Percentiles rank a stretch among this genome's conserved stretches.
phyloP scores from a whole-genome alignment of 257 asterid species.

The Gentiana straminea region DNA sequence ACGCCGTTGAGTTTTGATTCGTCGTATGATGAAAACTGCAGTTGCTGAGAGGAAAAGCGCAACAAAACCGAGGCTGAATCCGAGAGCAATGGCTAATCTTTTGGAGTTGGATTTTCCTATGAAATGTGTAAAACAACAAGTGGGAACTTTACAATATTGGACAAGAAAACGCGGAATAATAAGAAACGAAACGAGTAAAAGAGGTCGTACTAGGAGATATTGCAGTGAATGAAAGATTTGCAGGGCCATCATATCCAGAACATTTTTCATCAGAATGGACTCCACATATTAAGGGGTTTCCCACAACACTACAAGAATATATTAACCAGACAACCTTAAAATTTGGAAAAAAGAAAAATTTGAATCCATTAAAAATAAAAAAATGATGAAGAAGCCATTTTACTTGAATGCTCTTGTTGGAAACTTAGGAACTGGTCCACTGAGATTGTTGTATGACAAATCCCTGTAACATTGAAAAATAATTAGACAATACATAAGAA shows the following conservation, averaged over 20 bases:
- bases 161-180: not conserved
- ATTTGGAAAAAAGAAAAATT: no score
- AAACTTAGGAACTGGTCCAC: constrained; percentile 75
- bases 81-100: constrained; percentile 61
- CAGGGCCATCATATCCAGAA: constrained; percentile 38
- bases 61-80: constrained; percentile 51
- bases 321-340: no score
- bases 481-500: constrained; percentile 1
- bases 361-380: not conserved
- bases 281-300: constrained; percentile 80
- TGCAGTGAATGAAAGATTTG: constrained; percentile 46
- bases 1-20: constrained; percentile 38
- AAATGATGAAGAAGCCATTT: constrained; percentile 13
- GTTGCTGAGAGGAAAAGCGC: constrained; percentile 20
- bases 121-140: not conserved
- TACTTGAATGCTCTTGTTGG: constrained; percentile 85
- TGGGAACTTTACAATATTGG: not conserved
- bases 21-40: constrained; percentile 40
- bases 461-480: constrained; percentile 50
- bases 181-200: not conserved
- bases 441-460: constrained; percentile 87
- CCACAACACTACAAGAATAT: constrained; percentile 39
- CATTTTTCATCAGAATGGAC: constrained; percentile 55
- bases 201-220: constrained; percentile 35
- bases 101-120: constrained; percentile 43